These are phyloP conservation scores for Suillus discolor DNA, from an alignment of 768 basidiomycete genomes.

Conservation along the genomic window DNA sequence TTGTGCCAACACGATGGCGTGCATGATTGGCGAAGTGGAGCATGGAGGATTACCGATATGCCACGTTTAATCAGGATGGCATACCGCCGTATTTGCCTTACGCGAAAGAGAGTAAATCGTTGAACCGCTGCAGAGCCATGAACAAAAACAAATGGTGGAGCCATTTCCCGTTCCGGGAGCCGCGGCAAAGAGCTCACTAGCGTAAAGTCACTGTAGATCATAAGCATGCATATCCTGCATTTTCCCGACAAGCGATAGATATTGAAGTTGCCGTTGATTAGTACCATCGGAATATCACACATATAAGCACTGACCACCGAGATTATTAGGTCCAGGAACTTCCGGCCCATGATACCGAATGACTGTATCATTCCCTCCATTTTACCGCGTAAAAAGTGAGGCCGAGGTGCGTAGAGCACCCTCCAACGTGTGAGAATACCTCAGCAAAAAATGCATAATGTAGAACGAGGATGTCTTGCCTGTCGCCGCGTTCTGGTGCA, in stretches of 20 bases:
- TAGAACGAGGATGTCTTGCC: slow-evolving; percentile 2
- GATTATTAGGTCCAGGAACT: background rate
- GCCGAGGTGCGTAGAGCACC: background rate
- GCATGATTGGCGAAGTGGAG: background rate
- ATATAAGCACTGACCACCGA: background rate
- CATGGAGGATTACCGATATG: background rate
- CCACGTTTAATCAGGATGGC: background rate
- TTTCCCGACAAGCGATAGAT: background rate
- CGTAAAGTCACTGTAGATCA: background rate
- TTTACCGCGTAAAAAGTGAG: background rate
- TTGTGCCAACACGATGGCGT: background rate
- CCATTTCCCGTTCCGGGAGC: background rate
- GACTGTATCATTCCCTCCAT: background rate
- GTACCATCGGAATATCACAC: background rate
- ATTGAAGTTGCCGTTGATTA: background rate
- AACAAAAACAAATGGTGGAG: background rate
- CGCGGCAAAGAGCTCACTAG: background rate
- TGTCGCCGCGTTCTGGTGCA: background rate
- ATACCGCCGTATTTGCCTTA: background rate
- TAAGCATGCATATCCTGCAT: background rate
- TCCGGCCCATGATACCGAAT: background rate
- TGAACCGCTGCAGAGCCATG: background rate
- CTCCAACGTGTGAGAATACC: background rate
- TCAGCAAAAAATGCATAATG: background rate
- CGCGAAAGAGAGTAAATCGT: background rate